Evolutionary conservation across 1,284 basidiomycete species (phyloP).

Genomic region (Marasmius oreades): DNA sequence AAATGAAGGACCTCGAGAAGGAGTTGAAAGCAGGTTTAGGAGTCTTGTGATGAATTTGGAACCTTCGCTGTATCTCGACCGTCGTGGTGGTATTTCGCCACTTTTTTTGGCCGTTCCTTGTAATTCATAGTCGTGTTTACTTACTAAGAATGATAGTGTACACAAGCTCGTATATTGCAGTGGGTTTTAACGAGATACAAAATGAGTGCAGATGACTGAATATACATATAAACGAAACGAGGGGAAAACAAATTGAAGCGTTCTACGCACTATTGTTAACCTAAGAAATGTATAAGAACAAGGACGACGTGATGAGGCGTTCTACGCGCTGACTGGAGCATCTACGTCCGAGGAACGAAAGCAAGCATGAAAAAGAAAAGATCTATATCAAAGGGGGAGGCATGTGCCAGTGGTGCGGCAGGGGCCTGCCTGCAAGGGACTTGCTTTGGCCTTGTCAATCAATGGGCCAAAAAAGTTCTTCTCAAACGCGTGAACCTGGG

Average conservation of each 20-base stretch:
- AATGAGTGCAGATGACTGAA: too few relatives aligned
- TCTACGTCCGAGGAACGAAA: neutral
- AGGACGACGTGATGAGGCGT: neutral
- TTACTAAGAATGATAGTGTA: too few relatives aligned
- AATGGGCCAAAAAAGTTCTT: neutral
- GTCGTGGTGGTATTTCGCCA: too few relatives aligned
- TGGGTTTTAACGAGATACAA: too few relatives aligned
- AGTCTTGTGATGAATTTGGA: constrained; percentile 33
- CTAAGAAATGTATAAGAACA: neutral
- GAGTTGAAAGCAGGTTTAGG: constrained; percentile 51
- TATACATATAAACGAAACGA: too few relatives aligned
- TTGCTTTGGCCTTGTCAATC: neutral
- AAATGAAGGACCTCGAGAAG: constrained; percentile 36
- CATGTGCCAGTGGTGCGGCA: too few relatives aligned
- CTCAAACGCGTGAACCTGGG: neutral
- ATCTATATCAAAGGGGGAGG: too few relatives aligned
- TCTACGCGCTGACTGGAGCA: neutral
- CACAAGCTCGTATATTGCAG: too few relatives aligned
- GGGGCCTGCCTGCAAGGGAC: neutral
- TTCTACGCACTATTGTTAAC: too few relatives aligned
- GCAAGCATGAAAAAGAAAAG: neutral
- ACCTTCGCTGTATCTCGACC: neutral
- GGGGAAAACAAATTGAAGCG: too few relatives aligned
- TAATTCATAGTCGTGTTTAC: too few relatives aligned
- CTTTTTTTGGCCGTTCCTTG: too few relatives aligned